Evolutionary conservation across 176 grass and related monocot species (phyloP), one percentile per base, ranked within the genome.

Genomic region (Zea mays): DNA sequence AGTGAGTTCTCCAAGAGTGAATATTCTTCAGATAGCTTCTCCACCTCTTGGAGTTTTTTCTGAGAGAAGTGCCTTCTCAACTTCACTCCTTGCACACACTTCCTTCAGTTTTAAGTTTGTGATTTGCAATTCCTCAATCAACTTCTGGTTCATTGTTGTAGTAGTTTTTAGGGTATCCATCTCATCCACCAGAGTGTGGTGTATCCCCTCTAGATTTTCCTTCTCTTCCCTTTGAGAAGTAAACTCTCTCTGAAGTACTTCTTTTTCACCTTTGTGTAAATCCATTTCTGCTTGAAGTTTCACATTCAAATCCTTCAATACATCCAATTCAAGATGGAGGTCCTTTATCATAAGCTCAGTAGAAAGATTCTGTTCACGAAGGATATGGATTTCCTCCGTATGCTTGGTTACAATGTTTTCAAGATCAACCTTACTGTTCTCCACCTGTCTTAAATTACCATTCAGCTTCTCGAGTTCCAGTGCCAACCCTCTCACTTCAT

Each of bases 71-170:
- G 70, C 77, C 37, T 83, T 99, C 81, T 99, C 92, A 33, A 90
- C 73, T 78, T 86, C 86, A 90, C 87, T 86, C 81, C 90, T 95
- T 36, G 78, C 83, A 80, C 84, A 90, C 33, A 67, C 72, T 71
- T 89, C 96, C 80, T 95, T 93, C 79, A 99, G 69, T 65, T 87
- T 89, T 55, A 72, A 79, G 80, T 89, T 93, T 15, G 52, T 87
- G 71, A 82, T 87, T 59, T 86, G 88, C 86, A 90, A 50, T 35
- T 84, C 71, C 66, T 90, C 84, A 52, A 94, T 62, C 15, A 85
- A 65, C 63, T 69, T 79, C 73, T 76, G 72, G 59, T 84, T 74
- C 72, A 42, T 69, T 51, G 80, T 66, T 65, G 43, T 8, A 6
- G 27, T 83, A n/a, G 11, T 69, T 72, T 75, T 83, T 41, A 83